Conservation (phyloP, 352 stramenopile species). For the Phytopythium aichiense region DNA sequence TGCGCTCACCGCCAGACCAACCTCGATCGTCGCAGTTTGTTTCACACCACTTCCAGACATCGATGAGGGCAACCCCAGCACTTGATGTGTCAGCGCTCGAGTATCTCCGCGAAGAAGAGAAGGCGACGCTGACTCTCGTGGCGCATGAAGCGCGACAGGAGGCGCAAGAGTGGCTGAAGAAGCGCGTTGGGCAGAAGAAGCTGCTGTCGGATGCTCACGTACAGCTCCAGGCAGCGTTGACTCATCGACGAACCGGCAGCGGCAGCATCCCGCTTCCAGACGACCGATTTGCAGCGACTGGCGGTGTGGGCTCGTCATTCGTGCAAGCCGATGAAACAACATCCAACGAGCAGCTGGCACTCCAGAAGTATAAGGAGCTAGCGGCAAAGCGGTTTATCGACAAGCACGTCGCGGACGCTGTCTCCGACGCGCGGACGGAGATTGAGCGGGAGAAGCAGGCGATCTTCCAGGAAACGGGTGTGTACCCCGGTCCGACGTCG, state of each 20-base stretch:
- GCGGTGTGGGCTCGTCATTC: not conserved
- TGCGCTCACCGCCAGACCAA: not conserved
- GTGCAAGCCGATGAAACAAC: constrained; percentile 2
- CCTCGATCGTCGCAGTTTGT: not conserved
- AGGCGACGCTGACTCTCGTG: constrained; percentile 57
- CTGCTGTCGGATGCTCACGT: constrained; percentile 60
- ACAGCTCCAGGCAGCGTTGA: constrained; percentile 42
- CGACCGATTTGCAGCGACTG: constrained; percentile 11
- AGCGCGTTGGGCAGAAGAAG: constrained; percentile 75
- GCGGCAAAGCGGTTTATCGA: constrained; percentile 69
- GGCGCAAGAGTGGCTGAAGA: constrained; percentile 65
- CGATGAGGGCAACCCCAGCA: constrained; percentile 9
- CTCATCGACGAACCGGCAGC: constrained; percentile 40
- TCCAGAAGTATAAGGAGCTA: constrained; percentile 46
- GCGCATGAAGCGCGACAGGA: constrained; percentile 61
- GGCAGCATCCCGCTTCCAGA: constrained; percentile 29
- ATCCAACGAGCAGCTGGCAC: constrained; percentile 29
- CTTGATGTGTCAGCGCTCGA: constrained; percentile 28
- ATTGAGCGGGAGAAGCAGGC: constrained; percentile 71
- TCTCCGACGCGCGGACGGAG: constrained; percentile 49
- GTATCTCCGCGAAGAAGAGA: constrained; percentile 58
- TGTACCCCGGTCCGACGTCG: constrained; percentile 42
- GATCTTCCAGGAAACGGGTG: constrained; percentile 60
- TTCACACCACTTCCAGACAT: not conserved
- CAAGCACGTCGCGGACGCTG: constrained; percentile 64